Evolutionary conservation across 768 basidiomycete species (phyloP), one percentile per base, ranked within the genome.

Genomic region (Strobilomyces dryophilus): DNA sequence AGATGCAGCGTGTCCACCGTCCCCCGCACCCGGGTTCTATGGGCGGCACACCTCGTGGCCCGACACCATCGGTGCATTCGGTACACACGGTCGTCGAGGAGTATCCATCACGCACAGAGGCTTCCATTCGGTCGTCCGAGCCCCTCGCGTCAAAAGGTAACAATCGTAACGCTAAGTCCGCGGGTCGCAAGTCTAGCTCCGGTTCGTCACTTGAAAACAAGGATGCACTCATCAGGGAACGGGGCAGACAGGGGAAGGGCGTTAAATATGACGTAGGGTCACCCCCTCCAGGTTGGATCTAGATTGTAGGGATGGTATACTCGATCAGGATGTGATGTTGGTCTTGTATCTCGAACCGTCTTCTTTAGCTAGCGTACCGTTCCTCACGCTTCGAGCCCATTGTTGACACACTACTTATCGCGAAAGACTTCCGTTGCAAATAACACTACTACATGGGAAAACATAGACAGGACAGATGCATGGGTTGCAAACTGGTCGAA

Each of bases 71-170:
- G 9, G 67, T 83, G 5, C 79, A 76, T 63, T 85, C 82, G 63
- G 68, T 83, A 49, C 81, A 79, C 53, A 82, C 84, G 2, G 73
- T 87, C 46, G 73, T 80, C 42, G 86, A 89, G 60, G 74, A 66
- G 26, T 73, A 68, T 7, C 81, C 80, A 52, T 67, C 66, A 17
- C 47, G 35, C 8, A 52, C 57, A 48, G 62, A 54, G 2, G 40
- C 17, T 27, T 14, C 32, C 11, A 35, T 2, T 34, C 51, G 54
- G 34, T 45, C 51, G 34, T 52, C 57, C 42, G 63, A 58, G 5
- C 11, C 5, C 14, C 52, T 34, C 18, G 37, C 43, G 3, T 53
- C 50, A 0, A 64, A 53, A 39, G 18, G 40, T 2, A 47, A 47
- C 8, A 36, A 48, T 24, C 47, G 40, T 42, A 45, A n/a, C 21